Conservation (phyloP, 345 rosid genomes). For the Psidium friedrichsthalianum region DNA sequence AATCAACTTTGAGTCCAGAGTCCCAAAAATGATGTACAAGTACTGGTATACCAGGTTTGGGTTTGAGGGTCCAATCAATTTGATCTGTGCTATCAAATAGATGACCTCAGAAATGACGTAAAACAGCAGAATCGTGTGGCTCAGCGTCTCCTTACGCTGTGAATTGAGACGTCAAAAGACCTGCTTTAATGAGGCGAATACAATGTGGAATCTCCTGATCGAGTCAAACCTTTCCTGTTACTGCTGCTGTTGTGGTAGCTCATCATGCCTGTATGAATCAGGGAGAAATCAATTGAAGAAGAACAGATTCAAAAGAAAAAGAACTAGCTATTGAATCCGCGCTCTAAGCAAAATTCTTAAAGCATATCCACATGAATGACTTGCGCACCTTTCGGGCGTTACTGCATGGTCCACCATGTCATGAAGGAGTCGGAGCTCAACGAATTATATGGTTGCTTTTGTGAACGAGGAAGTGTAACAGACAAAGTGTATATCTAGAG, state of each 20-base stretch:
- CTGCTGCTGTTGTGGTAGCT: not conserved
- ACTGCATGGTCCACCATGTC: not conserved
- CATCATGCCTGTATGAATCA: not conserved
- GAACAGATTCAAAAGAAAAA: not conserved
- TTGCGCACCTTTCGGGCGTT: not conserved
- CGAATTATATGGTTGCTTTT: too few species aligned
- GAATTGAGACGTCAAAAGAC: too few species aligned
- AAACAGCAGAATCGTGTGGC: not conserved
- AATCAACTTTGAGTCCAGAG: not conserved
- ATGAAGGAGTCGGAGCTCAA: not conserved
- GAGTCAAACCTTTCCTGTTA: too few species aligned
- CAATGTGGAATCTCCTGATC: too few species aligned
- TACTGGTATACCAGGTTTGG: too few species aligned
- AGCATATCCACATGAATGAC: not conserved
- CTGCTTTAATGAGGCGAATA: not conserved
- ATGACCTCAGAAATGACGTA: too few species aligned
- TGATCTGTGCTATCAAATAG: not conserved
- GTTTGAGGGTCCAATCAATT: not conserved
- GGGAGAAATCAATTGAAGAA: not conserved
- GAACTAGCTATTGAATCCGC: not conserved
- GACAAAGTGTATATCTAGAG: too few species aligned
- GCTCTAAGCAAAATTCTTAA: not conserved
- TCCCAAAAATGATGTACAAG: not conserved
- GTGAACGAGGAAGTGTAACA: too few species aligned
- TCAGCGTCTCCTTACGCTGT: not conserved